Percentiles rank a stretch among this genome's conserved stretches.
These are phyloP conservation scores for Diaporthe citri DNA, from an alignment of 2,329 filamentous ascomycete species.

Conservation along the genomic window DNA sequence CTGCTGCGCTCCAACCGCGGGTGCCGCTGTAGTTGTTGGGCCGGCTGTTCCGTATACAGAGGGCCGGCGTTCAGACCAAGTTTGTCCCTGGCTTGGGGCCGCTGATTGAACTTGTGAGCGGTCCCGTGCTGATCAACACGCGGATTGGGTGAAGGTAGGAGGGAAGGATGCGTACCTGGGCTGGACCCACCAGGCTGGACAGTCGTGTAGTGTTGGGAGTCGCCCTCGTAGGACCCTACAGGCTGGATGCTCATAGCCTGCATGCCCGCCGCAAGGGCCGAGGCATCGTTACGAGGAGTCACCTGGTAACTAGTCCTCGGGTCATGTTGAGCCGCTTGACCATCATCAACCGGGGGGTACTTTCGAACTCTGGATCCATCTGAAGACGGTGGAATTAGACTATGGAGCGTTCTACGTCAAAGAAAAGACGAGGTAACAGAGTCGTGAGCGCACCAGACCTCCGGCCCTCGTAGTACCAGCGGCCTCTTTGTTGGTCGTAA, in stretches of 20 bases:
- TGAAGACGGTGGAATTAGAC: constrained; percentile 8
- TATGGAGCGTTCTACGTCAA: neutral
- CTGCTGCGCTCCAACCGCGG: constrained; percentile 7
- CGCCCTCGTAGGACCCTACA: constrained; percentile 17
- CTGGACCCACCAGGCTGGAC: neutral
- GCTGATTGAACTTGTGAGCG: neutral
- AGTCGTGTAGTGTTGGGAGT: constrained; percentile 10
- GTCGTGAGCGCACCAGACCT: constrained; percentile 23
- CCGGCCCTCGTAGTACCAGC: constrained; percentile 32
- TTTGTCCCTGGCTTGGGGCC: neutral
- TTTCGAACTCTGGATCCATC: constrained; percentile 28
- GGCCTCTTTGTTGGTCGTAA: constrained; percentile 30
- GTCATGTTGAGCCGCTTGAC: constrained; percentile 8
- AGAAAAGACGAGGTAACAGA: neutral
- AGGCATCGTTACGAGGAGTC: constrained; percentile 14
- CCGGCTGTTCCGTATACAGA: neutral
- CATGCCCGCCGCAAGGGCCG: constrained; percentile 14
- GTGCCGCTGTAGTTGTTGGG: neutral
- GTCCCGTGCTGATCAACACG: neutral
- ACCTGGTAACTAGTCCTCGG: neutral
- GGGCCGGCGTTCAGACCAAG: constrained; percentile 18
- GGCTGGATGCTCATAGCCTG: constrained; percentile 30
- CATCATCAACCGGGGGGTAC: constrained; percentile 19
- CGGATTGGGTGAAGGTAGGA: neutral
- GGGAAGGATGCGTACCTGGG: constrained; percentile 8